These are phyloP conservation scores for Tylopilus plumbeoviolaceoides DNA, from an alignment of 768 basidiomycete species.

Conservation along the genomic window DNA sequence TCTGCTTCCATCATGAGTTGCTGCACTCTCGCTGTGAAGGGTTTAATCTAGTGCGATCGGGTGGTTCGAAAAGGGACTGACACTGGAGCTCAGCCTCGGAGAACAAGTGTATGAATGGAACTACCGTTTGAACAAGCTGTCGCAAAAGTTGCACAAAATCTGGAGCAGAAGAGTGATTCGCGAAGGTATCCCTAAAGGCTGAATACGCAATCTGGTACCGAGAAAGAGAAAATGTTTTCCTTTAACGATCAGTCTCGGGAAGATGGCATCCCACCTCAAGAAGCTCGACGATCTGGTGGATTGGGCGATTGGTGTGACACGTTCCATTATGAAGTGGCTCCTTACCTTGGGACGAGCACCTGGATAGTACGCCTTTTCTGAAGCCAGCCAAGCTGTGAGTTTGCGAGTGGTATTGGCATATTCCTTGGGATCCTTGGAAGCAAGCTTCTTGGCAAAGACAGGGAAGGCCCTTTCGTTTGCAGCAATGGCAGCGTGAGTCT, in stretches of 20 bases:
- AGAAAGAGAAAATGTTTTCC: background rate
- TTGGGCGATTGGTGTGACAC: constrained; percentile 2
- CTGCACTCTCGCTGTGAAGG: constrained; percentile 18
- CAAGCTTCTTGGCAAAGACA: constrained; percentile 31
- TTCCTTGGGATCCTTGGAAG: constrained; percentile 24
- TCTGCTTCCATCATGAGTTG: constrained; percentile 13
- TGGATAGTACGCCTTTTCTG: constrained; percentile 50
- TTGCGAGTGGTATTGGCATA: constrained; percentile 29
- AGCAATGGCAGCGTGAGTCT: constrained; percentile 14
- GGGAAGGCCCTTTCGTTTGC: constrained; percentile 37
- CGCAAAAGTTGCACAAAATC: constrained; percentile 12
- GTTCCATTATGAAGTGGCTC: background rate
- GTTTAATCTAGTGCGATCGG: background rate
- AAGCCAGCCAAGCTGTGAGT: constrained; percentile 42
- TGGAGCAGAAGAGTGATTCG: background rate
- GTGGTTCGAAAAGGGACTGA: constrained; percentile 1
- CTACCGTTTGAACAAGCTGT: constrained; percentile 17
- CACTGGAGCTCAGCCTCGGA: constrained; percentile 21
- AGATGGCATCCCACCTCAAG: constrained; percentile 38
- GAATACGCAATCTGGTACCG: constrained; percentile 19
- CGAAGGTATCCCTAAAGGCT: constrained; percentile 13
- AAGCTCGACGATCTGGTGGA: constrained; percentile 46
- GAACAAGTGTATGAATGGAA: constrained; percentile 21
- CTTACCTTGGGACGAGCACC: constrained; percentile 47
- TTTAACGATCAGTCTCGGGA: background rate